phyloP scores from a whole-genome alignment of 441 rosid genomes.

The Bruguiera hainesii region DNA sequence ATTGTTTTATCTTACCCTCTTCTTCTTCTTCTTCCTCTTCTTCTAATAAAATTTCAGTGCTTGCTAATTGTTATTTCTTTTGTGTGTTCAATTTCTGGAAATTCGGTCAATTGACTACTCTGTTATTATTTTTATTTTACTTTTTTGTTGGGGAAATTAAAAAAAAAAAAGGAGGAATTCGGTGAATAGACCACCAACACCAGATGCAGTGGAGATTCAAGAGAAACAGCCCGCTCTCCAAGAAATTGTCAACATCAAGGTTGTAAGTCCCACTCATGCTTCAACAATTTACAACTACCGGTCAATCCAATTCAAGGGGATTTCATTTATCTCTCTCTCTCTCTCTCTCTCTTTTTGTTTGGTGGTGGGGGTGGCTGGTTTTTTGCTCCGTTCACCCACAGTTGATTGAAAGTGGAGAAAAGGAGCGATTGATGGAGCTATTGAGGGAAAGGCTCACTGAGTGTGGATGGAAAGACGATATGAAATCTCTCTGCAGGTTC shows the following conservation, averaged over 20 bases:
- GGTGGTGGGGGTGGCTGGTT: background rate
- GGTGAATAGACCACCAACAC: conserved; percentile 74
- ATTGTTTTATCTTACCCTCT: too few relatives aligned
- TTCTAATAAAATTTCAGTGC: too few relatives aligned
- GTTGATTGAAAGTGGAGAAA: conserved; percentile 88
- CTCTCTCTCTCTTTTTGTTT: too few relatives aligned
- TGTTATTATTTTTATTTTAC: background rate
- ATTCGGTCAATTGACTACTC: too few relatives aligned
- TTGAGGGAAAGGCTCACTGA: conserved; percentile 79
- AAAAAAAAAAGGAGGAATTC: conserved; percentile 50
- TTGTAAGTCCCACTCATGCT: conserved; percentile 3
- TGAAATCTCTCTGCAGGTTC: conserved; percentile 87
- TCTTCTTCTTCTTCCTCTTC: too few relatives aligned
- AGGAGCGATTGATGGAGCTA: conserved; percentile 75
- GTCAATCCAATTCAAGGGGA: too few relatives aligned
- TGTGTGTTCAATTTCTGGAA: too few relatives aligned
- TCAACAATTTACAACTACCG: too few relatives aligned
- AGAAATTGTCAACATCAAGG: conserved; percentile 78
- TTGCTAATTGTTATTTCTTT: too few relatives aligned
- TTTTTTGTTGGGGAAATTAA: background rate
- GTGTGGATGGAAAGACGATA: conserved; percentile 92
- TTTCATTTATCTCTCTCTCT: background rate
- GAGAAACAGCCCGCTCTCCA: conserved; percentile 55
- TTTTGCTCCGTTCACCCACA: background rate
- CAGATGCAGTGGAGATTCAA: conserved; percentile 46